Base-by-base conservation (phyloP, 1,139 yeast species). In the Candida sp. region DNA sequence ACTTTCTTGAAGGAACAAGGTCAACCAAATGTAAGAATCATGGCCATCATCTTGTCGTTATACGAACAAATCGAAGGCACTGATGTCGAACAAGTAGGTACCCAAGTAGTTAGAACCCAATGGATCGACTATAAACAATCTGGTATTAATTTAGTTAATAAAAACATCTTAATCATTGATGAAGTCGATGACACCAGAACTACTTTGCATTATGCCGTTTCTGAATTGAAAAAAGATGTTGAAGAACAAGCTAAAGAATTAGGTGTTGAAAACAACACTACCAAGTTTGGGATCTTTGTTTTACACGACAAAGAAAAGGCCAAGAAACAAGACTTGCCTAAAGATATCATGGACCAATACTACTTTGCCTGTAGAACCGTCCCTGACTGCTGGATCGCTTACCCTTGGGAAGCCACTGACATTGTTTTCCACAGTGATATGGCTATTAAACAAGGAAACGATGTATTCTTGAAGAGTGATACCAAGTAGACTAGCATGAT, bases 141-240 rank as follows among this genome's bases (percentile, higher is more conserved):
- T 42, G 62, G 68, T 64, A 57, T 79, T 41, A 82, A 82, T 48
- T 75, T 88, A 53, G 84, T 88, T 42, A 95, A 95, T 53, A 89
- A 88, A 67, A 85, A 81, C 58, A 74, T 89, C 33, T 71, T 89
- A 60, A 87, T 90, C 58, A 93, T 90, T 48, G 97, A 90, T 61
- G 97, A 90, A 66, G 97, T 90, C 39, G 97, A 90, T 64, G 97
- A 90, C 63, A 89, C 97, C 41, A 84, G 97, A 75, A 90, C 97
- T 48, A 90, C 97, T 21, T 77, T 90, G 53, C 96, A 89, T 68
- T 91, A 90, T 59, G 97, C 97, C 4, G 83, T 90, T 22, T 76
- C 84, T 27, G 97, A 90, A 66, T 79, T 90, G 60, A 81, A 86
- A 65, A 87, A 87, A 68, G 98, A 91, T 60, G 86, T 90, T 42